Conservation (phyloP, 768 basidiomycete genomes). For the Hygrophorus pudorinus region DNA sequence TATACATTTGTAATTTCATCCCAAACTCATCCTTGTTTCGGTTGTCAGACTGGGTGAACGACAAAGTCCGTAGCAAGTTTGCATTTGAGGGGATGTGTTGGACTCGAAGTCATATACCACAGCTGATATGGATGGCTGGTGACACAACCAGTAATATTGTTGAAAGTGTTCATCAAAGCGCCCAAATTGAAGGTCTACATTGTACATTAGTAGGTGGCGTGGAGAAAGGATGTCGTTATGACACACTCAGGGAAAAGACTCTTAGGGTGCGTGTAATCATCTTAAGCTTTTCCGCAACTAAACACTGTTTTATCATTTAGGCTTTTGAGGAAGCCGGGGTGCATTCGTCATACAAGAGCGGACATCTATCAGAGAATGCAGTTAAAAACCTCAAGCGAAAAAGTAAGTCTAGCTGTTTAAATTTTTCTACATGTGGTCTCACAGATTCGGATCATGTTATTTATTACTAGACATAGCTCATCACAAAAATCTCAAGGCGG, state of each 20-base stretch:
- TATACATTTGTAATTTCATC: not conserved
- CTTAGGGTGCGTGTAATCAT: constrained; percentile 9
- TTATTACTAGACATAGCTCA: not conserved
- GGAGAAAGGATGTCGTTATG: too few species aligned
- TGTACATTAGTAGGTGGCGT: too few species aligned
- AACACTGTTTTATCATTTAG: constrained; percentile 2
- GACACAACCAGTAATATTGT: too few species aligned
- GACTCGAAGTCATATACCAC: too few species aligned
- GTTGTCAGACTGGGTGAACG: constrained; percentile 13
- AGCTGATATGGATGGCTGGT: too few species aligned
- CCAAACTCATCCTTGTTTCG: not conserved
- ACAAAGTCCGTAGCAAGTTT: too few species aligned
- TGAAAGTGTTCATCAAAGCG: too few species aligned
- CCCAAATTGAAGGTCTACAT: too few species aligned
- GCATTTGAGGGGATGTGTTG: too few species aligned
- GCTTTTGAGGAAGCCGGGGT: constrained; percentile 4
- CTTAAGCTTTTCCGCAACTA: constrained; percentile 2
- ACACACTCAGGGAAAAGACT: constrained; percentile 9
- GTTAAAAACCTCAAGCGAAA: constrained; percentile 8
- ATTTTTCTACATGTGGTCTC: not conserved
- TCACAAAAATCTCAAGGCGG: not conserved
- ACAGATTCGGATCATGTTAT: too few species aligned
- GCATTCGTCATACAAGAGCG: constrained; percentile 7
- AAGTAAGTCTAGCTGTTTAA: not conserved
- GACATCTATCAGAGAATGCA: constrained; percentile 8